A percentile compares a stretch with the other conserved stretches of the same genome.
phyloP scores from a whole-genome alignment of 805 yeast genomes.

The Saturnispora besseyi region DNA sequence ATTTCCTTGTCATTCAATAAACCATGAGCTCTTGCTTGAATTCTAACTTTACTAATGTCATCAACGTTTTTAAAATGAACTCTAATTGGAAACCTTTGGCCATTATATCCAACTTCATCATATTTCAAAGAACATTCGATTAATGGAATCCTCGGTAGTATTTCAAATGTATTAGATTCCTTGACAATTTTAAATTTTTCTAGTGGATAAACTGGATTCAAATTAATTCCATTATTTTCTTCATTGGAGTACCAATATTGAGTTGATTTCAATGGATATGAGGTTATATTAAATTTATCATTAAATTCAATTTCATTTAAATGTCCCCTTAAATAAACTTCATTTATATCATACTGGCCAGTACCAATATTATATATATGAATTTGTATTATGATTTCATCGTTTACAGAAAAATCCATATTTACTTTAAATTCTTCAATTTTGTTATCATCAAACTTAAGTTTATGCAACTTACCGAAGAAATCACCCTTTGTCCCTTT shows the following conservation, averaged over 20 bases:
- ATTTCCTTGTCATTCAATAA: conserved; percentile 7
- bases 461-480: neutral
- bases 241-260: neutral
- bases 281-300: too few relatives aligned
- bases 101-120: conserved; percentile 24
- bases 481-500: neutral
- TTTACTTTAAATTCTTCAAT: conserved; percentile 3
- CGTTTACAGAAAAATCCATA: conserved; percentile 12
- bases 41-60: conserved; percentile 17
- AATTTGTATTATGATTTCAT: conserved; percentile 19
- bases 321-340: conserved; percentile 13
- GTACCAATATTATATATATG: conserved; percentile 16
- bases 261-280: neutral
- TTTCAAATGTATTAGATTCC: conserved; percentile 17
- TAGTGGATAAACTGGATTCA: neutral
- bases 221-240: neutral
- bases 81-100: conserved; percentile 23
- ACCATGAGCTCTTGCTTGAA: neutral
- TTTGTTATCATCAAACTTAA: neutral
- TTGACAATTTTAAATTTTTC: neutral
- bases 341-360: conserved; percentile 20
- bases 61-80: conserved; percentile 24
- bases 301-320: conserved; percentile 4
- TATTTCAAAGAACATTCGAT: conserved; percentile 21
- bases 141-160: conserved; percentile 34